Evolutionary conservation across 2,329 filamentous ascomycete species (phyloP).

Genomic region (Trichoderma sp.): DNA sequence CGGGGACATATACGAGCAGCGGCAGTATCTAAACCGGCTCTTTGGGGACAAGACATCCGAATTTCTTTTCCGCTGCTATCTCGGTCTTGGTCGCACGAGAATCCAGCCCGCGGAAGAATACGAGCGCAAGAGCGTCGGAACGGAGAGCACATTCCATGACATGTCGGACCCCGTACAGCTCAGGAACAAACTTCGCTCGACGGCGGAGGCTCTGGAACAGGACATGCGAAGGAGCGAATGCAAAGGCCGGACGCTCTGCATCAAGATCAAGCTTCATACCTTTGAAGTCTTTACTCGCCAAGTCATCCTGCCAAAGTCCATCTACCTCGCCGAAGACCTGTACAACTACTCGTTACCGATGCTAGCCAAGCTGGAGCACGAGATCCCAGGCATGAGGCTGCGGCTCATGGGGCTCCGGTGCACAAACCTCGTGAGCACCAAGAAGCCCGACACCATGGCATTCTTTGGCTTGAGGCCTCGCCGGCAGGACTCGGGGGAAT

Average conservation of each 20-base stretch:
- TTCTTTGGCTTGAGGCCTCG: slow-evolving; percentile 72
- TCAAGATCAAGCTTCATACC: slow-evolving; percentile 93
- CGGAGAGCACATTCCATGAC: slow-evolving; percentile 87
- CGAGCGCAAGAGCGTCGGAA: slow-evolving; percentile 91
- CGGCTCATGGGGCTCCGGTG: slow-evolving; percentile 87
- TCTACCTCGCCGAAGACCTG: slow-evolving; percentile 75
- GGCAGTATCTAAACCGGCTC: slow-evolving; percentile 71
- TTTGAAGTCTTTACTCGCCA: slow-evolving; percentile 91
- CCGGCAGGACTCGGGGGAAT: slow-evolving; percentile 30
- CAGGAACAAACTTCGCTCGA: slow-evolving; percentile 75
- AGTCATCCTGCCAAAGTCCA: slow-evolving; percentile 69
- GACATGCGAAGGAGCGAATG: slow-evolving; percentile 78
- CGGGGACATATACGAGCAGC: slow-evolving; percentile 79
- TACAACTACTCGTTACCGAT: slow-evolving; percentile 83
- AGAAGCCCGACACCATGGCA: slow-evolving; percentile 72
- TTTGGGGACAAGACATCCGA: slow-evolving; percentile 92
- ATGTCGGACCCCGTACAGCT: slow-evolving; percentile 69
- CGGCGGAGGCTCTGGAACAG: slow-evolving; percentile 82
- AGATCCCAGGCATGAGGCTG: slow-evolving; percentile 76
- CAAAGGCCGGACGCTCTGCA: slow-evolving; percentile 85
- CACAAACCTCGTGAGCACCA: slow-evolving; percentile 83
- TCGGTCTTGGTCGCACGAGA: slow-evolving; percentile 82
- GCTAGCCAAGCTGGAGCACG: slow-evolving; percentile 79
- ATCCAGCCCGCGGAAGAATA: slow-evolving; percentile 87
- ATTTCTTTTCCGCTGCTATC: slow-evolving; percentile 80